Percentiles rank a stretch among this genome's conserved stretches.
These are phyloP conservation scores for Heracleum sosnowskyi DNA, from an alignment of 129 eudicot species.

Conservation along the genomic window DNA sequence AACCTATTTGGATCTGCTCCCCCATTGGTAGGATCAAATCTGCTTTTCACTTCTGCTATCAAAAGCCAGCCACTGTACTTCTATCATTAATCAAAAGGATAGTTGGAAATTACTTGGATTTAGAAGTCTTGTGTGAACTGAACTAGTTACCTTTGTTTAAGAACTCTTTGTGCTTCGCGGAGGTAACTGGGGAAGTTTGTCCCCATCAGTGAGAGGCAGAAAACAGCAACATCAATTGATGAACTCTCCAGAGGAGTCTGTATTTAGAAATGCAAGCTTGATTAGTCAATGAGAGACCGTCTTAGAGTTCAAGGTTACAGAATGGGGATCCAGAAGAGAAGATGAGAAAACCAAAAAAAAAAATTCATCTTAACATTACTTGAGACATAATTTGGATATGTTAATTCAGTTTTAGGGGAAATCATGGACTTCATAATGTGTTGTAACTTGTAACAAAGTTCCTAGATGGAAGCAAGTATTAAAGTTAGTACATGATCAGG, in stretches of 20 bases:
- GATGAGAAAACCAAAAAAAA: background rate
- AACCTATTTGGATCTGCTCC: constrained; percentile 79
- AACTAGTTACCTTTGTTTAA: constrained; percentile 50
- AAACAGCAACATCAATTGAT: constrained; percentile 74
- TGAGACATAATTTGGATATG: background rate
- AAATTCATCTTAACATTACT: background rate
- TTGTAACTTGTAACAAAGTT: background rate
- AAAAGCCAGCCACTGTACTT: constrained; percentile 87
- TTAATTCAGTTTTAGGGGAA: background rate
- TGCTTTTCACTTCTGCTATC: constrained; percentile 94
- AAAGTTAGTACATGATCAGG: background rate
- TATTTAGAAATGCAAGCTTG: constrained; percentile 13
- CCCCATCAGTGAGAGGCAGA: constrained; percentile 95
- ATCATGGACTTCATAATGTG: background rate
- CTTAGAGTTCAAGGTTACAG: background rate
- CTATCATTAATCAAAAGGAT: constrained; percentile 13
- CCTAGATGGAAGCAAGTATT: background rate
- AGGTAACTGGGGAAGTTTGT: constrained; percentile 69
- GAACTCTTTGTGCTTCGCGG: constrained; percentile 86
- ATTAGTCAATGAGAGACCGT: background rate
- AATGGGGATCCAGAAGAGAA: background rate
- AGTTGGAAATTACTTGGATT: background rate
- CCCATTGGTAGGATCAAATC: constrained; percentile 74
- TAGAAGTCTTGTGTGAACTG: background rate
- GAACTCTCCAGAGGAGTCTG: constrained; percentile 82